These are phyloP conservation scores for Vigna reflexopilosa DNA, from an alignment of 306 rosid species.

Conservation along the genomic window DNA sequence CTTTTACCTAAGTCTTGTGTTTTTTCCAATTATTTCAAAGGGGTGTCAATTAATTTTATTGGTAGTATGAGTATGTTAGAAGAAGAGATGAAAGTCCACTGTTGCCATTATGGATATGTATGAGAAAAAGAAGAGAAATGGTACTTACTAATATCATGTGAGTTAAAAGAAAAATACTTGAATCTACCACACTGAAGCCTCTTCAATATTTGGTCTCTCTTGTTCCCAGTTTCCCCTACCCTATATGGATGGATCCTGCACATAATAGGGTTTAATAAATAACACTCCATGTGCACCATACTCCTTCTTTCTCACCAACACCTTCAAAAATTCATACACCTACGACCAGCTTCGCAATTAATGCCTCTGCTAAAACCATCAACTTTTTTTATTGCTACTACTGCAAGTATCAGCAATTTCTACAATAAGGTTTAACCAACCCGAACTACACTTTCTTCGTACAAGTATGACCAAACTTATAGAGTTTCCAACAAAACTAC, in stretches of 20 bases:
- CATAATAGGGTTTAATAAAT: neutral
- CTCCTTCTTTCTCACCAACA: neutral
- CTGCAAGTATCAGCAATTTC: too few relatives aligned
- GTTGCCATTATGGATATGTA: slow-evolving; percentile 28
- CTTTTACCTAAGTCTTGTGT: neutral
- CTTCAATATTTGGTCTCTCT: slow-evolving; percentile 25
- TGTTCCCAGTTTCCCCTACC: slow-evolving; percentile 39
- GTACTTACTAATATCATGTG: neutral
- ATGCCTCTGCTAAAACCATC: too few relatives aligned
- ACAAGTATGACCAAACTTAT: too few relatives aligned
- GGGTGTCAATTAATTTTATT: neutral
- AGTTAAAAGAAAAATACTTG: neutral
- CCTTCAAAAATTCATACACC: neutral
- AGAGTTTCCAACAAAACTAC: too few relatives aligned
- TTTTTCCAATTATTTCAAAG: slow-evolving; percentile 7
- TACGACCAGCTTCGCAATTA: neutral
- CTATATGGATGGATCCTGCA: slow-evolving; percentile 25
- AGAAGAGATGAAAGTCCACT: neutral
- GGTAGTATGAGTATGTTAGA: neutral
- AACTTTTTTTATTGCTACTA: too few relatives aligned
- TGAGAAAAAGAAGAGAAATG: neutral
- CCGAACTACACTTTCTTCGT: too few relatives aligned
- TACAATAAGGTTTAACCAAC: too few relatives aligned
- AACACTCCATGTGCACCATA: neutral
- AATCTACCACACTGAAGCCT: slow-evolving; percentile 47